phyloP scores from a whole-genome alignment of 306 rosid species.

The Prunus armeniaca region DNA sequence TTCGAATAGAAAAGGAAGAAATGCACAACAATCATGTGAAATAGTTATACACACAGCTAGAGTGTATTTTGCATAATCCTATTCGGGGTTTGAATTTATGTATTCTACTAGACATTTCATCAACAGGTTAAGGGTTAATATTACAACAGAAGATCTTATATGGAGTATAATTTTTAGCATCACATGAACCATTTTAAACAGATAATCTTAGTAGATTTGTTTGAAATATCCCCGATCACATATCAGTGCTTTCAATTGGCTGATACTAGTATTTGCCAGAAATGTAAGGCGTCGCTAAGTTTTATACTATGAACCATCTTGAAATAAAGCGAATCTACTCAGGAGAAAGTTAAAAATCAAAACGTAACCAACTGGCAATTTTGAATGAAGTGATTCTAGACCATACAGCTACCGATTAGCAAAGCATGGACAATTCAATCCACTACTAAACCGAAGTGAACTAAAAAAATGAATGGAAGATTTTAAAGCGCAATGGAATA shows the following conservation, averaged over 20 bases:
- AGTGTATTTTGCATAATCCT: not conserved
- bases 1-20: not conserved
- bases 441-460: constrained; percentile 1
- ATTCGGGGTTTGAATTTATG: not conserved
- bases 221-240: not conserved
- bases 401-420: not conserved
- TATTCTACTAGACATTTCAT: not conserved
- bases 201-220: not conserved
- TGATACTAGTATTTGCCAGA: not conserved
- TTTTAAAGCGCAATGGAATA: constrained; percentile 6
- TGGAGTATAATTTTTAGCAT: not conserved
- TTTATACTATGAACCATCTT: not conserved
- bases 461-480: not conserved
- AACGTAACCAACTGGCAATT: not conserved
- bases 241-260: not conserved
- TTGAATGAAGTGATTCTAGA: not conserved
- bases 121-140: not conserved
- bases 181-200: not conserved
- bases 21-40: not conserved
- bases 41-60: not conserved
- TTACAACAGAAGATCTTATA: not conserved
- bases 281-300: not conserved
- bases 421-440: no score
- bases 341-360: not conserved
- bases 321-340: not conserved